These are phyloP conservation scores for Liriodendron chinense DNA, from an alignment of 164 flowering plant species.

Conservation along the genomic window DNA sequence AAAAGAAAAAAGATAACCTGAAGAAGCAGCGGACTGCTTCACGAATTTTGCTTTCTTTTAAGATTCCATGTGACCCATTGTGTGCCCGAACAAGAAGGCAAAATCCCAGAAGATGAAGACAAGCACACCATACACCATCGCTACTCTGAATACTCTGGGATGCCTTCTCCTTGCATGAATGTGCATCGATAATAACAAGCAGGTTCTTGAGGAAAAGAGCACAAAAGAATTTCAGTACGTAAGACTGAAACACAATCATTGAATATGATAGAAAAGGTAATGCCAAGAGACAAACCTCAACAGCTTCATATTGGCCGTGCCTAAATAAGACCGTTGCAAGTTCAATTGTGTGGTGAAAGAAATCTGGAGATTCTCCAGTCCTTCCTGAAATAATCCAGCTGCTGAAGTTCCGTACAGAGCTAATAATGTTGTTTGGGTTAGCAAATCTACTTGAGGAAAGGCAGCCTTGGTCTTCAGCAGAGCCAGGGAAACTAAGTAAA, in stretches of 20 bases:
- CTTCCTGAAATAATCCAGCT: conserved; percentile 82
- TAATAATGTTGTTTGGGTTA: conserved; percentile 35
- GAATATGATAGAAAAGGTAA: background rate
- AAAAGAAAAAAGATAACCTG: conserved; percentile 43
- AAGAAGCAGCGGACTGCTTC: conserved; percentile 93
- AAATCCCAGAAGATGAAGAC: conserved; percentile 86
- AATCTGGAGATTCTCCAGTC: conserved; percentile 42
- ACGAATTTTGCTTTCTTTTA: conserved; percentile 56
- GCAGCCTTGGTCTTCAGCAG: conserved; percentile 27
- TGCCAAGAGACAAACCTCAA: conserved; percentile 52
- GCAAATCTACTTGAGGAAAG: conserved; percentile 44
- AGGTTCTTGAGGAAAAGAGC: conserved; percentile 41
- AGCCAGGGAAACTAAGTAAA: conserved; percentile 33
- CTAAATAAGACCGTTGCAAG: conserved; percentile 60
- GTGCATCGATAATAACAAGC: conserved; percentile 52
- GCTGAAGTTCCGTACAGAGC: conserved; percentile 41
- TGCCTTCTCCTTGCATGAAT: conserved; percentile 57
- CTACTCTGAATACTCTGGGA: conserved; percentile 52
- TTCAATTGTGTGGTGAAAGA: conserved; percentile 53
- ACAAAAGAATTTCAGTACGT: conserved; percentile 4
- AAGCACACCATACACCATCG: conserved; percentile 56
- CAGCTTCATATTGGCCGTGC: conserved; percentile 82
- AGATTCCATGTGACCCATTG: conserved; percentile 38
- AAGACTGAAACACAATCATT: background rate
- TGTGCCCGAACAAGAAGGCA: conserved; percentile 78